A percentile compares a stretch with the other conserved stretches of the same genome.
phyloP scores from a whole-genome alignment of 1,284 basidiomycete genomes.

The Anthracocystis panici-leucophaei region DNA sequence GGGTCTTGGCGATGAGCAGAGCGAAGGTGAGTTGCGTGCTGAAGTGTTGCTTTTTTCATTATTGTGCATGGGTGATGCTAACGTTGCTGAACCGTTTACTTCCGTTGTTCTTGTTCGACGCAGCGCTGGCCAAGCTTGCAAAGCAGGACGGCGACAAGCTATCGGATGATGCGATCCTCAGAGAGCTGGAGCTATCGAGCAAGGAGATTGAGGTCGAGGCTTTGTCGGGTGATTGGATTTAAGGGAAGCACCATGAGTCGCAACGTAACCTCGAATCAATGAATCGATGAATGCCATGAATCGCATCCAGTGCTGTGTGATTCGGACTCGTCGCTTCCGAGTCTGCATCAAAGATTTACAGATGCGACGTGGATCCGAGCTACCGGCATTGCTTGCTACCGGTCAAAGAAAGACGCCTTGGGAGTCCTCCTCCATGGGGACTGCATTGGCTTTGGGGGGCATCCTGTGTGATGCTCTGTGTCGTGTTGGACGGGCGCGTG shows the following conservation, averaged over 20 bases:
- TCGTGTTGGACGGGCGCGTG: constrained; percentile 11
- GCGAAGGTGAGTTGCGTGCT: constrained; percentile 22
- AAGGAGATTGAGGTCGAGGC: constrained; percentile 41
- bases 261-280: not conserved
- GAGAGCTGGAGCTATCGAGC: constrained; percentile 42
- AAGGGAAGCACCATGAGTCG: not conserved
- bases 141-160: constrained; percentile 28
- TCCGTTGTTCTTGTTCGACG: not conserved
- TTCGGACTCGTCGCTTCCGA: no score
- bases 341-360: not conserved
- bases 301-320: not conserved
- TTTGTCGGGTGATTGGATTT: constrained; percentile 56
- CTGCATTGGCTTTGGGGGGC: not conserved
- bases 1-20: constrained; percentile 51
- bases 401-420: constrained; percentile 37
- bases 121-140: constrained; percentile 33
- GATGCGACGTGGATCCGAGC: not conserved
- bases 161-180: constrained; percentile 41
- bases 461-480: not conserved
- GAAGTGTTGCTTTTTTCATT: not conserved
- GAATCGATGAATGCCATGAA: not conserved
- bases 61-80: not conserved
- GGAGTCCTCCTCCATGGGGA: constrained; percentile 40
- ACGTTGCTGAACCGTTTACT: not conserved
- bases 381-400: no score